Evolutionary conservation across 768 basidiomycete genomes (phyloP).

Genomic region (Astraeus odoratus): DNA sequence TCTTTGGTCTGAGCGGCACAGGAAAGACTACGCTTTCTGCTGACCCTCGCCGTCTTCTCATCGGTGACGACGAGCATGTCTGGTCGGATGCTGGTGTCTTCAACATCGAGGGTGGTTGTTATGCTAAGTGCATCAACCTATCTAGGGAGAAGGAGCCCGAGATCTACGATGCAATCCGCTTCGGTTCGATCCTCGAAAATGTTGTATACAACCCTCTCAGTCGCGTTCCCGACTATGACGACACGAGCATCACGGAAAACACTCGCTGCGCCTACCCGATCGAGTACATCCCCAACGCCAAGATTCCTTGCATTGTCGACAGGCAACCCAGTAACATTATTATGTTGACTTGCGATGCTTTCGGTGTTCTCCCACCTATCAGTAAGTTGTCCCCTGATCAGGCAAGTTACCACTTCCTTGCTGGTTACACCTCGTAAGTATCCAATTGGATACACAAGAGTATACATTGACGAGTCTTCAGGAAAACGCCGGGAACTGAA

Average conservation of each 20-base stretch:
- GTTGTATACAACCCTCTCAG: constrained; percentile 88
- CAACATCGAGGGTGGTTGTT: constrained; percentile 99
- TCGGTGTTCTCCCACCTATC: constrained; percentile 95
- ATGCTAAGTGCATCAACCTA: constrained; percentile 97
- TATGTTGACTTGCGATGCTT: constrained; percentile 97
- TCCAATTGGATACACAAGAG: background rate
- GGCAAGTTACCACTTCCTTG: constrained; percentile 96
- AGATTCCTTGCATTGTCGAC: constrained; percentile 84
- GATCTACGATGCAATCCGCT: constrained; percentile 90
- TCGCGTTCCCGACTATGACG: constrained; percentile 90
- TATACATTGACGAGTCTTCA: constrained; percentile 28
- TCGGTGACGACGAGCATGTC: constrained; percentile 99
- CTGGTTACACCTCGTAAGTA: constrained; percentile 86
- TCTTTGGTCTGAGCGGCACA: constrained; percentile 97
- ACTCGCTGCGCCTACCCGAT: constrained; percentile 99
- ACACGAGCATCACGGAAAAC: constrained; percentile 96
- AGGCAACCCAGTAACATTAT: constrained; percentile 90
- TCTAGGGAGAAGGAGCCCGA: constrained; percentile 97
- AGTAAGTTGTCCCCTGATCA: constrained; percentile 89
- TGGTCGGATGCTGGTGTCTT: constrained; percentile 99
- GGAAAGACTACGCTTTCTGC: constrained; percentile 99
- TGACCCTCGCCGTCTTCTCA: constrained; percentile 87
- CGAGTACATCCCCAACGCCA: constrained; percentile 91
- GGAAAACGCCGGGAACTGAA: constrained; percentile 98
- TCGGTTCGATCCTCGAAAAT: constrained; percentile 96